Evolutionary conservation across 202 grass and related monocot species (phyloP).

Genomic region (Brachypodium distachyon): DNA sequence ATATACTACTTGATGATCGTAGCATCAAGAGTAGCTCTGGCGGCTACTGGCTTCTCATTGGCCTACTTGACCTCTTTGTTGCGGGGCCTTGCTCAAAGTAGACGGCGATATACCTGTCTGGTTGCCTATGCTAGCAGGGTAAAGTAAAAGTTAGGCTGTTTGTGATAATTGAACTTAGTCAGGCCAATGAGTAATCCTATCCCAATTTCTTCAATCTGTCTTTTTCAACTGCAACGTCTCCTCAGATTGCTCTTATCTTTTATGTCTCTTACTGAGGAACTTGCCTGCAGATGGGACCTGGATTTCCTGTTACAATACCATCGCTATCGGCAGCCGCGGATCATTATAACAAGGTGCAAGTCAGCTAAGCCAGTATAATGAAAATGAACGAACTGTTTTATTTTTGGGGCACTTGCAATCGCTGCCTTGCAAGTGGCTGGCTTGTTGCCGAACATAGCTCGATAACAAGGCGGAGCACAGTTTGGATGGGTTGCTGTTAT

Average conservation of each 20-base stretch:
- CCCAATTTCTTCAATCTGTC: background rate
- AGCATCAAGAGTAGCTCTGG: background rate
- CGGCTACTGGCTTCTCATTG: background rate
- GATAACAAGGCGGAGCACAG: background rate
- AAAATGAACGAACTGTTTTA: background rate
- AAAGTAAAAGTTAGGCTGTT: background rate
- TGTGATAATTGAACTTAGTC: background rate
- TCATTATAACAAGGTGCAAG: slow-evolving; percentile 69
- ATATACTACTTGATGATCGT: background rate
- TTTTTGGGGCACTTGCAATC: background rate
- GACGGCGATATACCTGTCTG: no score
- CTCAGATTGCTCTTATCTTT: background rate
- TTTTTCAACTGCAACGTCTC: background rate
- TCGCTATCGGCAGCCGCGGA: slow-evolving; percentile 78
- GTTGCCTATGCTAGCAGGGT: background rate
- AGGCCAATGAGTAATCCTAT: background rate
- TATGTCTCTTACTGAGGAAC: background rate
- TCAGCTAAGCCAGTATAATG: slow-evolving; percentile 32
- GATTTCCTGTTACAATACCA: slow-evolving; percentile 83
- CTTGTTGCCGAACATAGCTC: background rate
- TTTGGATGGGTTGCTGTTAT: slow-evolving; percentile 17
- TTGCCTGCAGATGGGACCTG: slow-evolving; percentile 87
- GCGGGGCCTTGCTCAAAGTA: no score
- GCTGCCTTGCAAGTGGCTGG: background rate
- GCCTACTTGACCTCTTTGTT: no score